Base-by-base conservation (phyloP, 352 stramenopile species). In the Pythium myriotylum region DNA sequence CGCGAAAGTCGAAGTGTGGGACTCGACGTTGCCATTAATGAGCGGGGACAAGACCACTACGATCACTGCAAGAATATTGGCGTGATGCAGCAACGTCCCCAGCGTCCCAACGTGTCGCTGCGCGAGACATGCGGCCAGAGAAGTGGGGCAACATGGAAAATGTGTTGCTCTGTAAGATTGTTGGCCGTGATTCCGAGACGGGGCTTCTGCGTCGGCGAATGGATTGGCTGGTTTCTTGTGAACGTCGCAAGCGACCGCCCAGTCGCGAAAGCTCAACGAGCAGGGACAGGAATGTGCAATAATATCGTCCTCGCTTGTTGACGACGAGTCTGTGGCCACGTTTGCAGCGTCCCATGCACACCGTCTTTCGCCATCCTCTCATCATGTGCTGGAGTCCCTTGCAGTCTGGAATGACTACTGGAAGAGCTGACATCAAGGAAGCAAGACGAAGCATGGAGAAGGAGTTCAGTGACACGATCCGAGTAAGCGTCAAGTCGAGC, bases 61-160 rank as follows among this genome's bases (percentile, higher is more conserved):
- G 27, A 58, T 65, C 47, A 50, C 23, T 47, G 54, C 48, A 58
- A 65, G 23, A 65, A 1, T 59, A 59, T 65, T 65, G 20, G 2
- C 46, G 9, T 45, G 24, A 53, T 58, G 19, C 39, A 41, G 32
- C 57, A 59, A 58, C 48, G 49, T 19, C 16, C 19, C 12, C 45
- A 19, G 24, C 58, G 57, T 65, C 57, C 33, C 57, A 59, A 65
- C n/a, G 3, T 65, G 57, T 65, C 57, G 57, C 48, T 39, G 35
- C 37, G 17, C 42, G 54, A 24, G 39, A 59, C 37, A 46, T 40
- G 33, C 12, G 19, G 4, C 43, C 27, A 19, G 13, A 14, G 37
- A 43, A 43, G 17, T 17, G 37, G 17, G 41, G 22, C 22, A 3
- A 22, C 2, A 26, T 16, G 10, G 13, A 48, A 24, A 26, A 27